Percentiles rank a stretch among this genome's conserved stretches.
These are phyloP conservation scores for Venturiaceae sp. DNA, from an alignment of 2,329 filamentous ascomycete species.

Conservation along the genomic window DNA sequence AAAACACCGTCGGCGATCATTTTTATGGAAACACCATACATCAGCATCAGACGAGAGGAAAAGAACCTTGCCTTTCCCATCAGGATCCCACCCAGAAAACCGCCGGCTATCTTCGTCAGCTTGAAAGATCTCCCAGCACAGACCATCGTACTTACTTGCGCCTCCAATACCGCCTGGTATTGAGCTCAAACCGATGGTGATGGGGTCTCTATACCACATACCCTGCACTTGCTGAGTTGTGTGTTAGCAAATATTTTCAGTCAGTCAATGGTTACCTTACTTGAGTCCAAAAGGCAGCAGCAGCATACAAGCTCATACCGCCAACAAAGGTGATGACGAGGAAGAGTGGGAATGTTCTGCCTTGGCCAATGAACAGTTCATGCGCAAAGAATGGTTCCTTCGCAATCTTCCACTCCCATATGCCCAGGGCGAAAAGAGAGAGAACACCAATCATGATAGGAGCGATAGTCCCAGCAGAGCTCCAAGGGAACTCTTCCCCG, in stretches of 20 bases:
- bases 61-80: constrained; percentile 6
- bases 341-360: constrained; percentile 6
- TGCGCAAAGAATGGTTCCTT: constrained; percentile 8
- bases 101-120: constrained; percentile 1
- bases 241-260: neutral
- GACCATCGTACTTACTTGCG: neutral
- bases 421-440: neutral
- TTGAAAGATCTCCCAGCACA: neutral
- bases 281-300: constrained; percentile 5
- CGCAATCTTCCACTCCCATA: constrained; percentile 9
- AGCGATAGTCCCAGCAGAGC: constrained; percentile 1
- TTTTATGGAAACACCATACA: constrained; percentile 7
- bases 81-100: constrained; percentile 8
- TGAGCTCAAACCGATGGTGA: constrained; percentile 6
- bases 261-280: no score
- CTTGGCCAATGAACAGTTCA: constrained; percentile 8
- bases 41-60: neutral
- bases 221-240: constrained; percentile 4
- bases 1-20: constrained; percentile 5
- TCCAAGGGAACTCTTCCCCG: constrained; percentile 5
- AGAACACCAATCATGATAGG: constrained; percentile 6
- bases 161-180: constrained; percentile 8
- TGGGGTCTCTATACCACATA: constrained; percentile 6
- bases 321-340: constrained; percentile 8
- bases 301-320: constrained; percentile 8